phyloP scores from a whole-genome alignment of 441 rosid genomes.

The Breynia disticha region DNA sequence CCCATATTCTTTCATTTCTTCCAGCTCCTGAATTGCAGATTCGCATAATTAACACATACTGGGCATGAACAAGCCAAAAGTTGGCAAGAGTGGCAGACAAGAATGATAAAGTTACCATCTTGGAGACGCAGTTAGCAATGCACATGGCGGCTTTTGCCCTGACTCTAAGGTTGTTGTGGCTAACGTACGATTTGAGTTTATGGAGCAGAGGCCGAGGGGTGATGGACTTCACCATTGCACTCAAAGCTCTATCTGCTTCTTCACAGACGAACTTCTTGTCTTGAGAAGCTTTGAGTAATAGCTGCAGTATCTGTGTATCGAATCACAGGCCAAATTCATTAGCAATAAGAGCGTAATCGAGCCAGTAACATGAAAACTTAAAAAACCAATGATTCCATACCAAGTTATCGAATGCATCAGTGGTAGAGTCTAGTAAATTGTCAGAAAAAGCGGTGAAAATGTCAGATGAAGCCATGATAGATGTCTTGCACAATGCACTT shows the following conservation, averaged over 20 bases:
- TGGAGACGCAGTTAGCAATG: conserved; percentile 50
- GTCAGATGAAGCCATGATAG: conserved; percentile 81
- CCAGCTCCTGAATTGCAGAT: conserved; percentile 31
- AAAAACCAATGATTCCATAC: conserved; percentile 17
- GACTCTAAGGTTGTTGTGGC: conserved; percentile 56
- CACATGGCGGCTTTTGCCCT: conserved; percentile 75
- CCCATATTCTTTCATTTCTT: conserved; percentile 58
- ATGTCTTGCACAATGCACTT: conserved; percentile 87
- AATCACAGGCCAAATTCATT: neutral
- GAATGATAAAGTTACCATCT: conserved; percentile 40
- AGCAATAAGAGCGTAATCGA: neutral
- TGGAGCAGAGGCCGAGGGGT: conserved; percentile 50
- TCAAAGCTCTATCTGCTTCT: conserved; percentile 70
- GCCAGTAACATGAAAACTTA: neutral
- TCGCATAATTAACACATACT: neutral
- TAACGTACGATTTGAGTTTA: conserved; percentile 42
- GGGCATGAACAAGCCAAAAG: conserved; percentile 2
- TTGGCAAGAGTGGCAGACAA: neutral
- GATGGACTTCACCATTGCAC: conserved; percentile 47
- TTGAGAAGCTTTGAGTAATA: conserved; percentile 86
- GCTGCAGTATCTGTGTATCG: conserved; percentile 52
- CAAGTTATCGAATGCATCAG: conserved; percentile 56
- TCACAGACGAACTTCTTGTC: conserved; percentile 91
- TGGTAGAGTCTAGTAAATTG: conserved; percentile 34
- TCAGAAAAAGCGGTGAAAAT: conserved; percentile 64